Conservation (phyloP, 495 filamentous ascomycete species). For the Melanomma pulvis-pyrius region DNA sequence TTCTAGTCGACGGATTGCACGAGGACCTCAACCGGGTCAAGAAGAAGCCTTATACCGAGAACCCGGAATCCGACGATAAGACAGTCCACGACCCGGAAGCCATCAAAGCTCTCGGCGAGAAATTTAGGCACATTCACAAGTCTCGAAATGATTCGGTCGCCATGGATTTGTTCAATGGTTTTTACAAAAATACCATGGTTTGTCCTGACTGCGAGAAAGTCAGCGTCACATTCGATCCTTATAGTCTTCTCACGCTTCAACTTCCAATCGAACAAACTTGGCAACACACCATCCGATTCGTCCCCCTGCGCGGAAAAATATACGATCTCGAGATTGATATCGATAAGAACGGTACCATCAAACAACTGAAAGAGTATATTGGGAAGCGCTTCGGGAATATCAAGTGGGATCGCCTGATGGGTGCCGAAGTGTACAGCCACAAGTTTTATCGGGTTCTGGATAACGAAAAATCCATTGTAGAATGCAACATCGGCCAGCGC, state of each 20-base stretch:
- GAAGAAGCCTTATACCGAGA: constrained; percentile 97
- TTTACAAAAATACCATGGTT: constrained; percentile 95
- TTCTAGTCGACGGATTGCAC: constrained; percentile 89
- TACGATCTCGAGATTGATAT: constrained; percentile 80
- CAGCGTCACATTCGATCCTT: constrained; percentile 98
- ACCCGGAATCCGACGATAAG: constrained; percentile 95
- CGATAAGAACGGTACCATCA: constrained; percentile 77
- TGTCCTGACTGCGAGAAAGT: constrained; percentile 91
- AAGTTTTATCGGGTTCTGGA: constrained; percentile 85
- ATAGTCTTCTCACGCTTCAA: constrained; percentile 90
- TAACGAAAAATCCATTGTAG: constrained; percentile 64
- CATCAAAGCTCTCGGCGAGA: constrained; percentile 78
- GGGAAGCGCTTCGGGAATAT: constrained; percentile 63
- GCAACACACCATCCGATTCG: constrained; percentile 71
- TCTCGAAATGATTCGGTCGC: constrained; percentile 92
- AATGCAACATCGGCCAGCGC: constrained; percentile 61
- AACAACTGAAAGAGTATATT: constrained; percentile 73
- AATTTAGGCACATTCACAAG: constrained; percentile 89
- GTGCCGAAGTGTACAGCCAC: constrained; percentile 74
- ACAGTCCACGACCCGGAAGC: constrained; percentile 82
- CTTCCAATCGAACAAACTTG: constrained; percentile 81
- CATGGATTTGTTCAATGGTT: constrained; percentile 90
- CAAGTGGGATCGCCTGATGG: constrained; percentile 62
- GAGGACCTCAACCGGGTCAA: constrained; percentile 92
- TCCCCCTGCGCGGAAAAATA: constrained; percentile 67